phyloP scores from a whole-genome alignment of 805 yeast genomes.

The Priceomyces melissophilus region DNA sequence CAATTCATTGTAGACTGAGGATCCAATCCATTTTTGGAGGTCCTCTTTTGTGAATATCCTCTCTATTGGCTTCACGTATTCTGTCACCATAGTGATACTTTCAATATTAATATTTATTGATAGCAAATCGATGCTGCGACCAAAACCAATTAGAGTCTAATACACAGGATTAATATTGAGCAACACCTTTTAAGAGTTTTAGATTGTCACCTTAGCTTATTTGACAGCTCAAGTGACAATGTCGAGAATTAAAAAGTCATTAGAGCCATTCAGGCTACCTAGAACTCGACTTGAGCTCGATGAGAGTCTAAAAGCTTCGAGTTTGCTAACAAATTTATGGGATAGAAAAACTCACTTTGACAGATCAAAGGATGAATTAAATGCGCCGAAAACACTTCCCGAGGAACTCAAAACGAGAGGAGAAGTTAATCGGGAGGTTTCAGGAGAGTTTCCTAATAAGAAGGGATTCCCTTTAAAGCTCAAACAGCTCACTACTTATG shows the following conservation, averaged over 20 bases:
- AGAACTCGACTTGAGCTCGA: constrained; percentile 7
- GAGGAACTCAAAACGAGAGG: constrained; percentile 21
- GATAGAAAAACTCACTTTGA: constrained; percentile 1
- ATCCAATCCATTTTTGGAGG: constrained; percentile 53
- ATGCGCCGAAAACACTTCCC: constrained; percentile 32
- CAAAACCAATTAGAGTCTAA: not conserved
- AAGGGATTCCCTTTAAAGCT: constrained; percentile 15
- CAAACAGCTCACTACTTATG: constrained; percentile 43
- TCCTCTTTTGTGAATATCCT: constrained; percentile 59
- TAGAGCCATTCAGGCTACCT: constrained; percentile 12
- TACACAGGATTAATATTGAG: too few species aligned
- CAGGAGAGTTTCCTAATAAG: constrained; percentile 14
- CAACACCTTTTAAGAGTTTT: too few species aligned
- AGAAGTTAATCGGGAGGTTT: constrained; percentile 24
- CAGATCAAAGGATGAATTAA: constrained; percentile 12
- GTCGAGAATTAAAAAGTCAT: not conserved
- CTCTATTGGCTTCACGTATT: constrained; percentile 12
- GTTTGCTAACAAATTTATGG: constrained; percentile 16
- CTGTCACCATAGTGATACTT: not conserved
- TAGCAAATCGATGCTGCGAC: constrained; percentile 2
- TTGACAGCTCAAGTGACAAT: too few species aligned
- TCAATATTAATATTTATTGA: not conserved
- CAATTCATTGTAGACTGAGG: constrained; percentile 49
- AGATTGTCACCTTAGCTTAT: too few species aligned
- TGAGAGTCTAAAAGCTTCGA: constrained; percentile 11